Evolutionary conservation across 2,329 filamentous ascomycete genomes (phyloP).

Genomic region (Fusarium nematophilum): DNA sequence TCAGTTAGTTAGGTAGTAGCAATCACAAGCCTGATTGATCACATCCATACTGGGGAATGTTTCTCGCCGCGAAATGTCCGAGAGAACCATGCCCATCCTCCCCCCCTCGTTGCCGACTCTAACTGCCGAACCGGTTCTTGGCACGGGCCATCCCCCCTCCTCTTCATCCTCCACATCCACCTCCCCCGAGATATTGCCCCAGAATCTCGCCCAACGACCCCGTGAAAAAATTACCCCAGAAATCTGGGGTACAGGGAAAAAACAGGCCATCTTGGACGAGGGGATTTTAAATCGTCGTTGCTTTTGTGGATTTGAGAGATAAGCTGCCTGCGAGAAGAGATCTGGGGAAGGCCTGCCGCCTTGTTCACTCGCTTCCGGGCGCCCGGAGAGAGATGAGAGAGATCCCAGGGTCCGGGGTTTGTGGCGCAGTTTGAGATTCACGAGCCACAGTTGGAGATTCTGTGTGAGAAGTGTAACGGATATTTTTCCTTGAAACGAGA

Average conservation of each 20-base stretch:
- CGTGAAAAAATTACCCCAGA: constrained; percentile 28
- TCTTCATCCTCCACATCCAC: constrained; percentile 13
- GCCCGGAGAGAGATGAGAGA: too few species aligned
- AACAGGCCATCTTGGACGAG: background rate
- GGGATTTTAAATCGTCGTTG: constrained; percentile 24
- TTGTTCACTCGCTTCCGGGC: too few species aligned
- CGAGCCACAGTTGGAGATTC: constrained; percentile 19
- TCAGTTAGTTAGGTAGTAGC: too few species aligned
- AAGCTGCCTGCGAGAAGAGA: constrained; percentile 4
- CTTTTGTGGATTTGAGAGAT: constrained; percentile 32
- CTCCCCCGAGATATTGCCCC: constrained; percentile 14
- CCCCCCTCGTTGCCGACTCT: constrained; percentile 38
- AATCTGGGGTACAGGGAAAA: constrained; percentile 30
- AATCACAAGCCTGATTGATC: too few species aligned
- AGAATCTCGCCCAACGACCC: constrained; percentile 4
- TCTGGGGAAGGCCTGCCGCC: constrained; percentile 36
- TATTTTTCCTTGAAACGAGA: too few species aligned
- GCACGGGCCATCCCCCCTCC: constrained; percentile 34
- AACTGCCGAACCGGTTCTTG: constrained; percentile 41
- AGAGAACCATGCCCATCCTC: constrained; percentile 1
- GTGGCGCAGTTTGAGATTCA: too few species aligned
- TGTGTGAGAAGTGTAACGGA: too few species aligned
- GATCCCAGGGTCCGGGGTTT: too few species aligned
- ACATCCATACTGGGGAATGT: too few species aligned
- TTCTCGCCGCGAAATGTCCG: constrained; percentile 5